Evolutionary conservation across 108 stramenopile genomes (phyloP).

Genomic region (Cyclotella baltica): DNA sequence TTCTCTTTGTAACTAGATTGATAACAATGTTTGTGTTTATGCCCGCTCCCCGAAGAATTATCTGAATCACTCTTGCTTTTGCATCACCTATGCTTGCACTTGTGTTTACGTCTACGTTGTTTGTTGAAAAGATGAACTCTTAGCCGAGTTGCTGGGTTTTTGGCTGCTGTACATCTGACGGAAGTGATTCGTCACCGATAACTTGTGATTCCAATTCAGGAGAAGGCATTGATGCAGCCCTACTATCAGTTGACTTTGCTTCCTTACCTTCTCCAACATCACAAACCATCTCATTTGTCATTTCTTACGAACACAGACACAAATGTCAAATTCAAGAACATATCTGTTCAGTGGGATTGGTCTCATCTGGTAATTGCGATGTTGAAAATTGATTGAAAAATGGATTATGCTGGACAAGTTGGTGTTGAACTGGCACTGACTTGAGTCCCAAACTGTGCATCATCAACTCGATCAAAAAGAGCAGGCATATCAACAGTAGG

Average conservation of each 20-base stretch:
- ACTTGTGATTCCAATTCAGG: neutral
- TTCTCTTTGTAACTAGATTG: neutral
- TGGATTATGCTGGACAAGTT: constrained; percentile 28
- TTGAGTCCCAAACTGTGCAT: neutral
- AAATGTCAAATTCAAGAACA: neutral
- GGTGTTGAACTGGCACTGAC: constrained; percentile 15
- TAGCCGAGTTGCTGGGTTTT: neutral
- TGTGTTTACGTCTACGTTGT: neutral
- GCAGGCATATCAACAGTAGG: neutral
- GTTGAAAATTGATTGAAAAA: constrained; percentile 54
- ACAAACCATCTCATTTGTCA: neutral
- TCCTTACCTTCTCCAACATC: neutral
- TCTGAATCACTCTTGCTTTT: neutral
- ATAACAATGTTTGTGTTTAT: constrained; percentile 7
- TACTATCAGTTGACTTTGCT: neutral
- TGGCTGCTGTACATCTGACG: neutral
- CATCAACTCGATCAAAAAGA: constrained; percentile 5
- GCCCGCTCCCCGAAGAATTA: neutral
- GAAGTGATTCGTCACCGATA: neutral
- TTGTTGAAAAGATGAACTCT: neutral
- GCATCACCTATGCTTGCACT: neutral
- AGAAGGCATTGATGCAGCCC: neutral
- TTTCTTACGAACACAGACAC: neutral
- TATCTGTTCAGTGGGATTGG: neutral
- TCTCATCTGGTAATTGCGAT: neutral